Base-by-base conservation (phyloP, 1,284 basidiomycete genomes). In the Pseudozyma thailandica region DNA sequence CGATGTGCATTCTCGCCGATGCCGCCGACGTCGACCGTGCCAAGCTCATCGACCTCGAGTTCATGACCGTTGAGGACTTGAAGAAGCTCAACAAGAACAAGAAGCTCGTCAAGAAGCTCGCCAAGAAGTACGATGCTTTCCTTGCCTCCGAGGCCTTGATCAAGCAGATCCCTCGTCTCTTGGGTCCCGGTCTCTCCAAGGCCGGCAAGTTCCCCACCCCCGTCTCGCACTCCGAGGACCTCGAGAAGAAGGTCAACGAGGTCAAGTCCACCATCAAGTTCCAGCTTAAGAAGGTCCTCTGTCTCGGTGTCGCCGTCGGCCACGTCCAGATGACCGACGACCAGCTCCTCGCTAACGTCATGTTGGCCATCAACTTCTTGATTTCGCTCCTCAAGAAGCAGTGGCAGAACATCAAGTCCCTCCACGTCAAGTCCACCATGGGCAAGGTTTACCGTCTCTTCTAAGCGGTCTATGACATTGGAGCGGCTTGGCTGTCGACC, bases 81-180 rank as follows among this genome's bases (percentile, higher is more conserved):
- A 99, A 98, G 87, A 98, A 98, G 87, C 89, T 97, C 79, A 97
- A 96, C 91, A 96, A 96, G 88, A 98, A 98, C 90, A 98, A 98
- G 89, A 99, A 99, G 88, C 92, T 99, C 75, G 95, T 99, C 84
- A 99, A 99, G 90, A 98, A 84, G 88, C 92, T 98, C 80, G 95
- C 95, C 75, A 97, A 98, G 88, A 98, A 98, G 86, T 95, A 98
- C 87, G 95, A 99, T 83, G 94, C 95, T 75, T 99, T 99, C 90
- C 87, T 99, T 75, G 90, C 96, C 48, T 98, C 96, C 72, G 96
- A 99, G 85, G 87, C 93, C 71, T 89, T 99, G 79, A 98, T 99
- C 89, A 98, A 97, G 89, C 95, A 98, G 87, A 98, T 99, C 73
- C 96, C 95, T 79, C 95, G 96, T 95, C 90, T 98, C 62, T 90